Percentiles rank a stretch among this genome's conserved stretches.
Evolutionary conservation across 805 yeast species (phyloP).

Genomic region (Candida arabinofermentans): DNA sequence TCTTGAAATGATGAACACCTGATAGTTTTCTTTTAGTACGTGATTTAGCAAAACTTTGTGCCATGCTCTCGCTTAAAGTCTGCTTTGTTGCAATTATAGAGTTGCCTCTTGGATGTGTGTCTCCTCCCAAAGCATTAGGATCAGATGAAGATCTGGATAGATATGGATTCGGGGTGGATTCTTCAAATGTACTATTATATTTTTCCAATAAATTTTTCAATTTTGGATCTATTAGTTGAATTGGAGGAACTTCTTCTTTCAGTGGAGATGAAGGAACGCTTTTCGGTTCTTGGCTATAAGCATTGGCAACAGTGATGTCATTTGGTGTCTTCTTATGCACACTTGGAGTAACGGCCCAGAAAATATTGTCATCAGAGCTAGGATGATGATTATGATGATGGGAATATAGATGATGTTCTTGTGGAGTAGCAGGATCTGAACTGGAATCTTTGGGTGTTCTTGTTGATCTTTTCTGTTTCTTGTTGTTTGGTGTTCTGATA

Average conservation of each 20-base stretch:
- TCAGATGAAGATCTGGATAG: slow-evolving; percentile 22
- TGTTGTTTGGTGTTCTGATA: slow-evolving; percentile 20
- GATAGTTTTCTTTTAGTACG: slow-evolving; percentile 31
- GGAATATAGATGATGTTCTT: too few species aligned
- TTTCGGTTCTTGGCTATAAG: slow-evolving; percentile 11
- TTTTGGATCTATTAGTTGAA: slow-evolving; percentile 25
- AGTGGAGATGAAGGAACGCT: slow-evolving; percentile 42
- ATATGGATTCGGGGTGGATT: slow-evolving; percentile 32
- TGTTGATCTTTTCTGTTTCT: background rate
- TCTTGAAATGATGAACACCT: background rate
- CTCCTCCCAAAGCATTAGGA: slow-evolving; percentile 34
- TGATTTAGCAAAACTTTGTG: slow-evolving; percentile 36
- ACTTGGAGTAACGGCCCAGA: slow-evolving; percentile 42
- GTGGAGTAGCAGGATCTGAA: too few species aligned
- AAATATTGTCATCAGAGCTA: slow-evolving; percentile 34
- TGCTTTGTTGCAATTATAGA: slow-evolving; percentile 26
- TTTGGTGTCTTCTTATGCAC: slow-evolving; percentile 12
- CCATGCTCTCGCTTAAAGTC: slow-evolving; percentile 23
- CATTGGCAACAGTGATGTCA: slow-evolving; percentile 10
- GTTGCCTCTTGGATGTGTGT: slow-evolving; percentile 14
- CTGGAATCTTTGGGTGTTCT: slow-evolving; percentile 6
- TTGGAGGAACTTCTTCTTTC: slow-evolving; percentile 21
- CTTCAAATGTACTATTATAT: slow-evolving; percentile 37
- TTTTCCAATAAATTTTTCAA: slow-evolving; percentile 34
- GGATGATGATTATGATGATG: slow-evolving; percentile 16